A percentile compares a stretch with the other conserved stretches of the same genome.
Conservation (phyloP, 1,139 yeast genomes). For the Saccharomyces pastorianus region DNA sequence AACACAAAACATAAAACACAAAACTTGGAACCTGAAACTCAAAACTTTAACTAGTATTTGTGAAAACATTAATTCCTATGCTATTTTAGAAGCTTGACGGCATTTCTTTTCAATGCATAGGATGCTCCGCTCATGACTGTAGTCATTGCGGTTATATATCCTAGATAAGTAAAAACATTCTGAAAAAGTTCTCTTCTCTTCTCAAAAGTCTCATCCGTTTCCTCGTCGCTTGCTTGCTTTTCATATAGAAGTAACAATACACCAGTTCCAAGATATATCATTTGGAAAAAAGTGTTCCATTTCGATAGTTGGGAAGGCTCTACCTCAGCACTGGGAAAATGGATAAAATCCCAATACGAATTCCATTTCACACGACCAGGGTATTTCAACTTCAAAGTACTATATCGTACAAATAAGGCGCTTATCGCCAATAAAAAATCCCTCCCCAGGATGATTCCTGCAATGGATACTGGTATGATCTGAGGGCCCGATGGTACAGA, state of each 20-base stretch:
- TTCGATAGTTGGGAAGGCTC: slow-evolving; percentile 82
- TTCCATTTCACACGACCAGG: slow-evolving; percentile 39
- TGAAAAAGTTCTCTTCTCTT: slow-evolving; percentile 10
- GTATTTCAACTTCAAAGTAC: slow-evolving; percentile 68
- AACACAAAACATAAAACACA: neutral
- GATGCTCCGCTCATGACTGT: slow-evolving; percentile 74
- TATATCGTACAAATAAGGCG: slow-evolving; percentile 66
- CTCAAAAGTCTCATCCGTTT: slow-evolving; percentile 11
- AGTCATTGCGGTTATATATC: slow-evolving; percentile 63
- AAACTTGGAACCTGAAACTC: neutral
- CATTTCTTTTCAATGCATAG: slow-evolving; percentile 59
- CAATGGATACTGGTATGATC: slow-evolving; percentile 56
- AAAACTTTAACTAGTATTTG: neutral
- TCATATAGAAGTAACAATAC: slow-evolving; percentile 40
- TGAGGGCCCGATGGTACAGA: slow-evolving; percentile 50
- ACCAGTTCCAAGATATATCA: slow-evolving; percentile 76
- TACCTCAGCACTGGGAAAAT: slow-evolving; percentile 80
- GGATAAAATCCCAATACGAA: slow-evolving; percentile 60
- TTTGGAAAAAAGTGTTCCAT: slow-evolving; percentile 82
- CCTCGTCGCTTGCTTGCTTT: slow-evolving; percentile 1
- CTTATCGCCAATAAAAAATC: slow-evolving; percentile 71
- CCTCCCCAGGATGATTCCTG: slow-evolving; percentile 71
- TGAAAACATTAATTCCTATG: neutral
- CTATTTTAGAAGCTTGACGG: slow-evolving; percentile 44
- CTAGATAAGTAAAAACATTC: slow-evolving; percentile 32